Evolutionary conservation across 345 rosid genomes (phyloP).

Genomic region (Salix exigua): DNA sequence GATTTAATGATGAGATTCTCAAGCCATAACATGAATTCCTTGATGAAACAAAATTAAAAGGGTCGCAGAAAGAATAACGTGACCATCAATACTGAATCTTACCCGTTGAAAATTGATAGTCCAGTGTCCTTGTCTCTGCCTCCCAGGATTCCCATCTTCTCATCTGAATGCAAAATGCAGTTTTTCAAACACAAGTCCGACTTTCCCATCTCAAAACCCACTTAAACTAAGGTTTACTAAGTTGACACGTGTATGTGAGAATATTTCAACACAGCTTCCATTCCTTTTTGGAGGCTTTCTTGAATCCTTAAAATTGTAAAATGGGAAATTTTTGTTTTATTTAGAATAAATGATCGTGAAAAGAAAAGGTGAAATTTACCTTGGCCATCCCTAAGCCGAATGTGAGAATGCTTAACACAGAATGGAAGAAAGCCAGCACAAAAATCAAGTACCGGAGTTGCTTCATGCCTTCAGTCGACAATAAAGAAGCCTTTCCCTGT

Average conservation of each 20-base stretch:
- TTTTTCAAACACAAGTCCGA: conserved; percentile 15
- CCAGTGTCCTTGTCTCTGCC: conserved; percentile 54
- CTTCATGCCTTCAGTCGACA: conserved; percentile 43
- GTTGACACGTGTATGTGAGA: neutral
- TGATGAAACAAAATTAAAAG: neutral
- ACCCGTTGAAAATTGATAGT: conserved; percentile 51
- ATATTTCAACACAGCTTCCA: neutral
- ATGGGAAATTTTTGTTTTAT: too few relatives aligned
- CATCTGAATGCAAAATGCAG: conserved; percentile 33
- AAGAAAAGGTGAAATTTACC: conserved; percentile 24
- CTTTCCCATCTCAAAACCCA: conserved; percentile 9
- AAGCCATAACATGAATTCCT: neutral
- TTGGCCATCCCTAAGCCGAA: conserved; percentile 65
- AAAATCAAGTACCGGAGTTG: conserved; percentile 54
- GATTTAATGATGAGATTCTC: too few relatives aligned
- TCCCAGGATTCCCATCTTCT: conserved; percentile 59
- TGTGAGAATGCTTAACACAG: conserved; percentile 42
- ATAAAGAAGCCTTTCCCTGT: conserved; percentile 51
- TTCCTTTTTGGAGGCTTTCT: neutral
- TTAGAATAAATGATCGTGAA: neutral
- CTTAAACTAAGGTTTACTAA: neutral
- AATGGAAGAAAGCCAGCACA: conserved; percentile 52
- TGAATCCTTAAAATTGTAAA: neutral
- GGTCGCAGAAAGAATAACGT: neutral
- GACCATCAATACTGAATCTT: neutral